Evolutionary conservation across 2,329 filamentous ascomycete species (phyloP), one percentile per base, ranked within the genome.

Genomic region (Decorospora gaudefroyi): DNA sequence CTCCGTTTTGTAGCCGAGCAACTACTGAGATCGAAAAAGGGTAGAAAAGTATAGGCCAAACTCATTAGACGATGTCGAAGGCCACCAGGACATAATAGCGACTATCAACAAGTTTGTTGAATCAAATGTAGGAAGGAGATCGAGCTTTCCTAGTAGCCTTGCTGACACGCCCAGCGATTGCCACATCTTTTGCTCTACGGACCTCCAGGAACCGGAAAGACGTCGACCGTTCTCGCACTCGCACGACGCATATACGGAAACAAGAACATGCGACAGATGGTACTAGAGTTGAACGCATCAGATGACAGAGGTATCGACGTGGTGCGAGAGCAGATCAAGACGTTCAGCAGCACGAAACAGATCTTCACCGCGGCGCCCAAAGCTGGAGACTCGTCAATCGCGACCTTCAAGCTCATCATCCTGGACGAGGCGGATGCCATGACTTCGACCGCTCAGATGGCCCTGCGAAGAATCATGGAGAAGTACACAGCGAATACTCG

Each of bases 381-480:
- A 22, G 64, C 77, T 4, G 65, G 71, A 28, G 73, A 79, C 9
- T 74, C 71, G 9, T 69, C 71, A 21, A 73, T 92, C 17, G 89
- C 88, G 0, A 82, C 82, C 3, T 99, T 87, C 78, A 99, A 99
- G 76, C 83, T 99, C 58, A 97, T 99, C 67, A 89, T 99, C 42
- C 82, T 99, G 4, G 93, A 99, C 71, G 93, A 99, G 76, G 93
- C 93, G n/a, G 93, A 99, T 70, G 93, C 93, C 40, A 99, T 99
- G 93, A 99, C 93, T n/a, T 87, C 89, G 40, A 95, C 92, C 0
- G 93, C 93, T 4, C 93, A 99, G 73, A 99, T 99, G 92, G 93
- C 93, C 0, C 77, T 99, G 42, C 83, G 93, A 51, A 80, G 93
- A 33, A 97, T 99, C 66, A 99, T 99, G 93, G 93, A 99, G 69